Evolutionary conservation across 495 filamentous ascomycete species (phyloP).

Genomic region (Umbilicaria muhlenbergii): DNA sequence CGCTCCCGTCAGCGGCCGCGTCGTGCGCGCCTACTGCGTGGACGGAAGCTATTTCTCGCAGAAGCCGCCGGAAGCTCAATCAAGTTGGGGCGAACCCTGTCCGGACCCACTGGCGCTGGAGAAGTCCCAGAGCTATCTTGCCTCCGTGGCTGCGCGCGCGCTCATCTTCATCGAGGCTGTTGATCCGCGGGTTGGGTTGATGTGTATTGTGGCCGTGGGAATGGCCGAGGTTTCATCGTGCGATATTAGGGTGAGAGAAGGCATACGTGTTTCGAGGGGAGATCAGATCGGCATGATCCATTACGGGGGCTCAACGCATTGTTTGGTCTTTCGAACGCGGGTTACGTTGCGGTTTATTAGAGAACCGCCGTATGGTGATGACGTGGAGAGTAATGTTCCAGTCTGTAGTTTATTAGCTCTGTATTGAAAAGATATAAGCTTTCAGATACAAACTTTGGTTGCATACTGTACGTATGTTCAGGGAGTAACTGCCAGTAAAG

Average conservation of each 20-base stretch:
- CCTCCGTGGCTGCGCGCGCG: slow-evolving; percentile 41
- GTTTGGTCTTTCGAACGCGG: not conserved
- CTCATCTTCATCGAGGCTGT: slow-evolving; percentile 55
- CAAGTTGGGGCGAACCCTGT: not conserved
- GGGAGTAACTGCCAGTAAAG: too few species aligned
- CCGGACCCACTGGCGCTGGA: slow-evolving; percentile 16
- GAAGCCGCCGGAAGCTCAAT: slow-evolving; percentile 30
- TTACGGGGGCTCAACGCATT: slow-evolving; percentile 38
- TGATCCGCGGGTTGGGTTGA: slow-evolving; percentile 45
- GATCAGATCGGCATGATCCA: slow-evolving; percentile 61
- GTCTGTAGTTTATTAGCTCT: too few species aligned
- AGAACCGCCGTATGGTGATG: too few species aligned
- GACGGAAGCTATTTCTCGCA: slow-evolving; percentile 59
- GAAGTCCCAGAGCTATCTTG: slow-evolving; percentile 42
- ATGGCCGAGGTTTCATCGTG: slow-evolving; percentile 60
- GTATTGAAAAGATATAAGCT: too few species aligned
- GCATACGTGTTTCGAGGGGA: slow-evolving; percentile 48
- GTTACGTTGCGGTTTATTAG: too few species aligned
- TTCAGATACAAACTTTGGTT: too few species aligned
- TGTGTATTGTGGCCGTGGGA: slow-evolving; percentile 49
- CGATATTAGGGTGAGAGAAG: slow-evolving; percentile 45
- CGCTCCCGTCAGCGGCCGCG: slow-evolving; percentile 40
- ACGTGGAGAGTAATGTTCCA: too few species aligned
- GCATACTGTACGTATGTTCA: too few species aligned
- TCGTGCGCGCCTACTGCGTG: slow-evolving; percentile 36